A percentile compares a stretch with the other conserved stretches of the same genome.
Evolutionary conservation across 768 basidiomycete genomes (phyloP).

Genomic region (Suillus lakei): DNA sequence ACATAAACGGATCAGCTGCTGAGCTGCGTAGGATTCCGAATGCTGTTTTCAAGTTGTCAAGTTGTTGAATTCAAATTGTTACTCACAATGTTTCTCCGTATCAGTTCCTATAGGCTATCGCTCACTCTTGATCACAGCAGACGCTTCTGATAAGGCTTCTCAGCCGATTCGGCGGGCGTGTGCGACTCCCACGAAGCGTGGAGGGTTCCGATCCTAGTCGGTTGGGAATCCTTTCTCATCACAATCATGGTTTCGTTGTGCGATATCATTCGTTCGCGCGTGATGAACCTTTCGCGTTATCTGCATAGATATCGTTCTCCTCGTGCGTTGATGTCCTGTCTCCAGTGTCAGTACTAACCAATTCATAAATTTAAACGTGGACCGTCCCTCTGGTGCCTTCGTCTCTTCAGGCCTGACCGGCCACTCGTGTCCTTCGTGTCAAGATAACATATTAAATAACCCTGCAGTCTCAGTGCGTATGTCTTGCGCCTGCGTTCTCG

Average conservation of each 20-base stretch:
- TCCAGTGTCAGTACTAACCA: neutral
- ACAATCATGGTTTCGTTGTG: neutral
- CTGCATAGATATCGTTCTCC: neutral
- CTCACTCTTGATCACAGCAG: neutral
- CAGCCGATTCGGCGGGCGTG: neutral
- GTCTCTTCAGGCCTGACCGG: neutral
- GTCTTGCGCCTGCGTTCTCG: neutral
- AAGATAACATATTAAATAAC: neutral
- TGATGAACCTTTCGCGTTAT: neutral
- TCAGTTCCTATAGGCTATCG: neutral
- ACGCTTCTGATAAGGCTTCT: constrained; percentile 1
- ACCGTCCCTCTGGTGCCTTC: neutral
- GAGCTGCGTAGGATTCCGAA: neutral
- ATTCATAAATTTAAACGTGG: neutral
- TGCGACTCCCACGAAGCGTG: neutral
- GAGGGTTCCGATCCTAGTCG: neutral
- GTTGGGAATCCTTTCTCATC: neutral
- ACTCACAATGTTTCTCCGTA: neutral
- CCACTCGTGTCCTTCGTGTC: neutral
- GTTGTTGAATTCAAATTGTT: neutral
- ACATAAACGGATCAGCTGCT: neutral
- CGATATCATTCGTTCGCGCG: neutral
- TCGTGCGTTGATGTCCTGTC: neutral
- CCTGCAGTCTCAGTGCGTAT: neutral
- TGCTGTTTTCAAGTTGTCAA: neutral